phyloP scores from a whole-genome alignment of 2,329 filamentous ascomycete species.

The Capronia coronata region DNA sequence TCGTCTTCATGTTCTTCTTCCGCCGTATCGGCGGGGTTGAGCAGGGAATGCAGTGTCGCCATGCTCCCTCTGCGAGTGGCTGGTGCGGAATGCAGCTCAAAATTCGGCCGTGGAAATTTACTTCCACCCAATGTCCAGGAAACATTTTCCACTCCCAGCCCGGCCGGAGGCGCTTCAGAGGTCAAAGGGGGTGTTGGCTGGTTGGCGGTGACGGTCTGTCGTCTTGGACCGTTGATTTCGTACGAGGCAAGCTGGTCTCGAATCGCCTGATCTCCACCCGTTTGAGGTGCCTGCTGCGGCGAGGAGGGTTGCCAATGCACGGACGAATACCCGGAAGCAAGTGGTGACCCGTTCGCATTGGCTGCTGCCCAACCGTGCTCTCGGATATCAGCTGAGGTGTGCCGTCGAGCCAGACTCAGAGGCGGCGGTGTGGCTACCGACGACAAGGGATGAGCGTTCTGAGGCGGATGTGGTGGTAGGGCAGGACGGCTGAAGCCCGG shows the following conservation, averaged over 20 bases:
- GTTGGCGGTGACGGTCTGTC: slow-evolving; percentile 31
- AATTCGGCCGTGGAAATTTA: slow-evolving; percentile 26
- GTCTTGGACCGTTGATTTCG: slow-evolving; percentile 53
- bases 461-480: slow-evolving; percentile 63
- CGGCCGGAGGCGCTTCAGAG: slow-evolving; percentile 19
- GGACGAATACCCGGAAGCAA: slow-evolving; percentile 56
- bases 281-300: slow-evolving; percentile 27
- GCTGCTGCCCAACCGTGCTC: slow-evolving; percentile 67
- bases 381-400: slow-evolving; percentile 93
- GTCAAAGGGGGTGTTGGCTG: slow-evolving; percentile 22
- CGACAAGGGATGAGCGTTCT: slow-evolving; percentile 55
- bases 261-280: slow-evolving; percentile 53
- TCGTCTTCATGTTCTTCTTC: slow-evolving; percentile 61
- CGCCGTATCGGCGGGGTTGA: slow-evolving; percentile 63
- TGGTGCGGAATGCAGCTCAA: slow-evolving; percentile 45
- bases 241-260: slow-evolving; percentile 59
- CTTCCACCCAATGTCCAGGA: slow-evolving; percentile 20
- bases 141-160: slow-evolving; percentile 24
- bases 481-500: slow-evolving; percentile 66
- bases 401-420: slow-evolving; percentile 68
- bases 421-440: slow-evolving; percentile 50
- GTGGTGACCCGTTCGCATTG: slow-evolving; percentile 51
- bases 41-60: slow-evolving; percentile 61
- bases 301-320: slow-evolving; percentile 60
- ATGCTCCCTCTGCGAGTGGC: slow-evolving; percentile 64